Base-by-base conservation (phyloP, 2,329 filamentous ascomycete species). In the Penicillium sp. region DNA sequence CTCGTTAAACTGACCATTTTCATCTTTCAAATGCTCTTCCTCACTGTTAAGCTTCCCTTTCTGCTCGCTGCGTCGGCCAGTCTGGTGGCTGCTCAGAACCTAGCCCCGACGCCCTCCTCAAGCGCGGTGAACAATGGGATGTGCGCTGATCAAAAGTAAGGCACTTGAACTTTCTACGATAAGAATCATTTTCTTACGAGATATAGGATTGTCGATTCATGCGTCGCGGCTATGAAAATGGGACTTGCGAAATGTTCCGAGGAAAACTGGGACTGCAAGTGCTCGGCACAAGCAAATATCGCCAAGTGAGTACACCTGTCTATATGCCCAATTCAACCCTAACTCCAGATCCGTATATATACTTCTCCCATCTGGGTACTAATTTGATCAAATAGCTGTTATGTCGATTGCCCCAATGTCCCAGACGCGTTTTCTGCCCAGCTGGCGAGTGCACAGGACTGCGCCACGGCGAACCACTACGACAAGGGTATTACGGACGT, bases 211-310 rank as follows among this genome's bases (percentile, higher is more conserved):
- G 60, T 62, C 31, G 54, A 62, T 20, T 25, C 31, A 46, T 62
- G 60, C 18, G 52, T 60, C 5, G 18, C 31, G 2, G 46, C 41
- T 10, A 61, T 62, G 60, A 48, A 53, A 28, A 41, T 16, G 2
- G 30, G 40, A 5, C 52, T 62, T 27, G 18, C 30, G 3, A 55
- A 53, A 18, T 62, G 60, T 22, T 11, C 51, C 9, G 13, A 41
- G 0, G 24, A 39, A 28, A 50, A 62, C 30, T 62, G 60, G 60
- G 58, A 62, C 25, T 62, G 60, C 53, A 62, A 61, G 33, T 62
- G 60, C 20, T 54, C 56, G 2, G 58, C 49, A 1, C 45, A 31
- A 31, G 60, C 60, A 27, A 62, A 62, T 22, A 54, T 62, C 24
- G 54, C 58, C 39, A 60, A 60, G 60, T 62, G 10, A 56, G 58